These are phyloP conservation scores for Fusarium odoratissimum DNA, from an alignment of 2,329 filamentous ascomycete species.

Conservation along the genomic window DNA sequence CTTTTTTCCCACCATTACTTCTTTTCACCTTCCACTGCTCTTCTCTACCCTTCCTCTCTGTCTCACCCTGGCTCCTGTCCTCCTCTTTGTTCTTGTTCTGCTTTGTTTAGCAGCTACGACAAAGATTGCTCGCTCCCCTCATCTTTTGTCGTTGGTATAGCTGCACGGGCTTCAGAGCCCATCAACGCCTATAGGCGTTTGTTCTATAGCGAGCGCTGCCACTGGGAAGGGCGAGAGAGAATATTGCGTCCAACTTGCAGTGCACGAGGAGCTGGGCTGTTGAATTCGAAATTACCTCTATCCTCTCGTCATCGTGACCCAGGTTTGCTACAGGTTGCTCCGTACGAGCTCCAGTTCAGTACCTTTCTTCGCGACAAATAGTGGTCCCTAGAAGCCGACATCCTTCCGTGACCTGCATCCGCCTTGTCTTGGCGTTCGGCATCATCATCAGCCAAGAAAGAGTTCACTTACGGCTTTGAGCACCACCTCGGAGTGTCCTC, in stretches of 20 bases:
- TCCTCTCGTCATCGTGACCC: conserved; percentile 15
- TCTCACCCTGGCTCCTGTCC: not conserved
- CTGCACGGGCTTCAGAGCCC: conserved; percentile 40
- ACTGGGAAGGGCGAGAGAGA: conserved; percentile 29
- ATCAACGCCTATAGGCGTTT: conserved; percentile 39
- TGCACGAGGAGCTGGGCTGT: not conserved
- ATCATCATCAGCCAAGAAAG: conserved; percentile 33
- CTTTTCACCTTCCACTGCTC: conserved; percentile 23
- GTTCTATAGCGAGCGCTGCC: conserved; percentile 27
- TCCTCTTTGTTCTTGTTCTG: conserved; percentile 13
- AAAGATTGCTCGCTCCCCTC: conserved; percentile 26
- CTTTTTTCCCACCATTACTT: conserved; percentile 33
- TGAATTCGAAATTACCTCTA: not conserved
- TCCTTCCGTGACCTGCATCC: conserved; percentile 39
- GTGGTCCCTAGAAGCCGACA: conserved; percentile 32
- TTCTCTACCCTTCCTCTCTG: not conserved
- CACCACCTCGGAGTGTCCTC: not conserved
- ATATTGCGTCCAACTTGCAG: not conserved
- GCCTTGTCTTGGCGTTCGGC: conserved; percentile 37
- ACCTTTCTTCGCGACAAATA: conserved; percentile 7
- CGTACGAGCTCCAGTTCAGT: not conserved
- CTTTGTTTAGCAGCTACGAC: conserved; percentile 33
- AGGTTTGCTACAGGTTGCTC: conserved; percentile 3
- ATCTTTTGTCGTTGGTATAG: conserved; percentile 31
- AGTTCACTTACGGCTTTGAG: not conserved